These are phyloP conservation scores for Sporobolomyces pararoseus DNA, from an alignment of 768 basidiomycete species.

Conservation along the genomic window DNA sequence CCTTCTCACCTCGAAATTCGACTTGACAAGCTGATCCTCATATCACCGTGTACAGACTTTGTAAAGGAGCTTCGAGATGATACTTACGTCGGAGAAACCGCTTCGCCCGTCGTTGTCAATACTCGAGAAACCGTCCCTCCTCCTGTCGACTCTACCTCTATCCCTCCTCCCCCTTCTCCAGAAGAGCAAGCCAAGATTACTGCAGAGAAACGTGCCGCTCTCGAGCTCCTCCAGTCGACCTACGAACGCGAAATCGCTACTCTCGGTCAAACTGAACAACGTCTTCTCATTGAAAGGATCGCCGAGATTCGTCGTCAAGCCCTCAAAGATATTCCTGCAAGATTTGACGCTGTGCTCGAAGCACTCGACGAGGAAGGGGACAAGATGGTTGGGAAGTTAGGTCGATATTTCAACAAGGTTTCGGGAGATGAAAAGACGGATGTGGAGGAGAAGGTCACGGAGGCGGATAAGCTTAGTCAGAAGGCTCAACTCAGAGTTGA, in stretches of 20 bases:
- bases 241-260: conserved; percentile 43
- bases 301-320: conserved; percentile 36
- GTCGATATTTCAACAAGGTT: conserved; percentile 38
- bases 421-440: conserved; percentile 21
- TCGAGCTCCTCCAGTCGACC: conserved; percentile 38
- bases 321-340: conserved; percentile 36
- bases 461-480: conserved; percentile 13
- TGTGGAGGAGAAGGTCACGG: conserved; percentile 37
- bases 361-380: conserved; percentile 41
- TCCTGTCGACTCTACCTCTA: conserved; percentile 19
- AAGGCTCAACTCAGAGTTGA: conserved; percentile 31
- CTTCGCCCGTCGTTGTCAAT: conserved; percentile 1
- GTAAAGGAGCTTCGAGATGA: conserved; percentile 36
- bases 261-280: conserved; percentile 40
- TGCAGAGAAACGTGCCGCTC: conserved; percentile 42
- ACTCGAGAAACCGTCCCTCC: conserved; percentile 13
- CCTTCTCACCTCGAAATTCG: too few species aligned
- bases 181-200: conserved; percentile 20
- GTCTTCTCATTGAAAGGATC: conserved; percentile 38
- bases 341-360: conserved; percentile 37
- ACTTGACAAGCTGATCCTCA: not conserved
- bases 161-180: conserved; percentile 26
- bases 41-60: conserved; percentile 11
- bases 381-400: conserved; percentile 40
- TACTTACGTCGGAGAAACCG: not conserved